Evolutionary conservation across 139 green algal species (phyloP).

Genomic region (Chlorella sorokiniana): DNA sequence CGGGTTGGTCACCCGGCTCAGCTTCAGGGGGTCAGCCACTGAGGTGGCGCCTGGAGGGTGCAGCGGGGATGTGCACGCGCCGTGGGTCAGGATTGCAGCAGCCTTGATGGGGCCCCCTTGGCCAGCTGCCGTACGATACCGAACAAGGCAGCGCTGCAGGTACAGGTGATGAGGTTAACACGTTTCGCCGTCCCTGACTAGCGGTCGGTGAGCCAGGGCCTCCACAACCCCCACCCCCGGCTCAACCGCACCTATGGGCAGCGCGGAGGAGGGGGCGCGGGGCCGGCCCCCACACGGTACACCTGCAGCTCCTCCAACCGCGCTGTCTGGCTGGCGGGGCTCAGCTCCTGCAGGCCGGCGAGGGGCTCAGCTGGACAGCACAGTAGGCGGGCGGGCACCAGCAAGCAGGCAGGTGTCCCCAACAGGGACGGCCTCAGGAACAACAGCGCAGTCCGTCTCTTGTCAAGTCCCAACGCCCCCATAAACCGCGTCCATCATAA

Average conservation of each 20-base stretch:
- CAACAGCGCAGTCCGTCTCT: background rate
- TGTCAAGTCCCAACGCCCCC: too few species aligned
- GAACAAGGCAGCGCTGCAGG: too few species aligned
- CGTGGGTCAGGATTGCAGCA: background rate
- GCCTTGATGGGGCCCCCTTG: background rate
- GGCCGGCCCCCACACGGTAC: conserved; percentile 79
- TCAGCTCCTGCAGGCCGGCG: conserved; percentile 45
- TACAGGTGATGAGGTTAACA: too few species aligned
- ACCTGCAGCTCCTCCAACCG: conserved; percentile 68
- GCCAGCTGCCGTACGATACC: too few species aligned
- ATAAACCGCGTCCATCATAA: too few species aligned
- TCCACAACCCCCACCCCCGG: too few species aligned
- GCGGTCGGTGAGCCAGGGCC: too few species aligned
- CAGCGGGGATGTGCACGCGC: background rate
- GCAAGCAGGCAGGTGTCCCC: too few species aligned
- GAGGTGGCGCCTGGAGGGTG: conserved; percentile 48
- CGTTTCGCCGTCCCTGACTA: too few species aligned
- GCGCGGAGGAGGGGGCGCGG: conserved; percentile 75
- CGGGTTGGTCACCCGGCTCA: conserved; percentile 31
- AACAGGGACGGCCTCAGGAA: too few species aligned
- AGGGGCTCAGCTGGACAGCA: background rate
- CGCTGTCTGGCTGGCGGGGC: conserved; percentile 60
- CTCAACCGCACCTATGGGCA: conserved; percentile 68
- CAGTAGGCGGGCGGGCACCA: background rate
- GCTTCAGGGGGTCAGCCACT: conserved; percentile 48